Conservation (phyloP, 2,329 filamentous ascomycete genomes). For the Allantophomopsis cytisporea region DNA sequence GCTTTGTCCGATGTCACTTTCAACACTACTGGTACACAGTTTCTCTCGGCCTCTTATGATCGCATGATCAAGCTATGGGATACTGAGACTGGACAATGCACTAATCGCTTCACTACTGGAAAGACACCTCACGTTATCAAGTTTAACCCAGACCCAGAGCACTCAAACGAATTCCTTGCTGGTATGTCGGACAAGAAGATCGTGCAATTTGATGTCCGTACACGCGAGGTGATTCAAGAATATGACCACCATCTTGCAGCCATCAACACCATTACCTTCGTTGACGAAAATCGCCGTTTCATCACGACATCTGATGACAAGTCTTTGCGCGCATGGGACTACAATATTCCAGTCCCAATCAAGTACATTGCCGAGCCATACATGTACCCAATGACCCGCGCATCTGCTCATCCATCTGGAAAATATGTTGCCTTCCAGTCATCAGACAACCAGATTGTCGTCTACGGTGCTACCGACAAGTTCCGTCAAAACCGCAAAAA, state of each 20-base stretch:
- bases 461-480: conserved; percentile 88
- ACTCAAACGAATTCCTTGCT: conserved; percentile 80
- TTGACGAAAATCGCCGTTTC: conserved; percentile 87
- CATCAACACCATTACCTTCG: conserved; percentile 94
- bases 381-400: conserved; percentile 92
- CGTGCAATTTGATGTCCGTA: conserved; percentile 84
- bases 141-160: conserved; percentile 72
- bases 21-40: conserved; percentile 68
- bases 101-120: conserved; percentile 81
- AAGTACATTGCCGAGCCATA: conserved; percentile 96
- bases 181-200: conserved; percentile 99
- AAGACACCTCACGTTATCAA: conserved; percentile 91
- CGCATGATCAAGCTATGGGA: conserved; percentile 97
- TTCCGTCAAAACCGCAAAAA: conserved; percentile 98
- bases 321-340: conserved; percentile 92
- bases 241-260: conserved; percentile 98
- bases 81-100: conserved; percentile 82
- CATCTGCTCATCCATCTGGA: conserved; percentile 71
- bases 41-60: conserved; percentile 86
- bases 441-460: conserved; percentile 91
- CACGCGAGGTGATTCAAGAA: conserved; percentile 74
- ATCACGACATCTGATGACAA: conserved; percentile 98
- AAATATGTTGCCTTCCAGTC: conserved; percentile 93
- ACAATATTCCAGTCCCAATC: conserved; percentile 95
- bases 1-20: conserved; percentile 84